These are phyloP conservation scores for Cutaneotrichosporon arboriforme DNA, from an alignment of 1,284 basidiomycete species.

Conservation along the genomic window DNA sequence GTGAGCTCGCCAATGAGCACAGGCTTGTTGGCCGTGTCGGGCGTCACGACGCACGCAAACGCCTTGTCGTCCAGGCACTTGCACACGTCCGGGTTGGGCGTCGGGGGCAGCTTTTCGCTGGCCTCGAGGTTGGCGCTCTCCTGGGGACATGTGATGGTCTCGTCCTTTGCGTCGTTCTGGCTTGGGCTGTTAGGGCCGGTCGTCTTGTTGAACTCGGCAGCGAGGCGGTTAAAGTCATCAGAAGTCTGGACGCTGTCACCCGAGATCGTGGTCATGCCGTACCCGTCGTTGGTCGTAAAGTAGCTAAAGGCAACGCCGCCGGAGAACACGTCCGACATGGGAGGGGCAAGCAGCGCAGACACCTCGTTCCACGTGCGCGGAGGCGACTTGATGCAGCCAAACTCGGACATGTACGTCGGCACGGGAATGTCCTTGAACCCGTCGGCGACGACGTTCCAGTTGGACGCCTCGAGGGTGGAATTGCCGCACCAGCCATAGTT, in stretches of 20 bases:
- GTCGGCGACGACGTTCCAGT: constrained; percentile 48
- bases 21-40: constrained; percentile 60
- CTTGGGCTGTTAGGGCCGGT: constrained; percentile 61
- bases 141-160: constrained; percentile 62
- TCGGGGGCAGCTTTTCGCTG: constrained; percentile 68
- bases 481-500: constrained; percentile 69
- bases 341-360: constrained; percentile 61
- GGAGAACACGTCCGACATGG: constrained; percentile 74
- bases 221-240: constrained; percentile 60
- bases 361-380: constrained; percentile 78
- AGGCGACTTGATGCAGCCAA: constrained; percentile 62
- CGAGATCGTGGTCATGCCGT: constrained; percentile 72
- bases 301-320: constrained; percentile 75
- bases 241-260: constrained; percentile 32
- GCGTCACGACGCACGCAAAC: constrained; percentile 67
- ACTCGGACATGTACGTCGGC: constrained; percentile 86
- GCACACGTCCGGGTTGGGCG: constrained; percentile 74
- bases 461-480: constrained; percentile 55
- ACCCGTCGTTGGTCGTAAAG: constrained; percentile 71
- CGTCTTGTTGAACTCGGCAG: constrained; percentile 59
- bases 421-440: constrained; percentile 59
- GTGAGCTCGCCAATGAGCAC: constrained; percentile 63
- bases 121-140: constrained; percentile 60
- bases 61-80: constrained; percentile 61
- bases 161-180: constrained; percentile 53